These are phyloP conservation scores for Buxus sempervirens DNA, from an alignment of 164 flowering plant genomes.

Conservation along the genomic window DNA sequence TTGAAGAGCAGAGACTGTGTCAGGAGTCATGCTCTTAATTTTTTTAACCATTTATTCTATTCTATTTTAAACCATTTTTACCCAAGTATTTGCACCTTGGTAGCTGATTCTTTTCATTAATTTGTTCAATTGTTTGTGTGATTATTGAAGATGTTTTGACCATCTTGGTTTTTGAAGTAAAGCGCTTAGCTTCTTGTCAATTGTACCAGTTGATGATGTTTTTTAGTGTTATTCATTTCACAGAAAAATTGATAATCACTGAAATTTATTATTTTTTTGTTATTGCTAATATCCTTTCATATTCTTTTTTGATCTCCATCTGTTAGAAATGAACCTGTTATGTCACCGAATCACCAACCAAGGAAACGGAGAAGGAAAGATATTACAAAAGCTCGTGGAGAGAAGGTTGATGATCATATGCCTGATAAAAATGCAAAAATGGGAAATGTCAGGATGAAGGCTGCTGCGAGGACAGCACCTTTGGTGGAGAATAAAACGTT, in stretches of 20 bases:
- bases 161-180: not conserved
- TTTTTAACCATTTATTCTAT: no score
- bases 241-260: not conserved
- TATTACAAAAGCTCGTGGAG: conserved; percentile 33
- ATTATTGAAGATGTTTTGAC: not conserved
- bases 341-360: conserved; percentile 50
- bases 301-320: conserved; percentile 3
- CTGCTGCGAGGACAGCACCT: conserved; percentile 39
- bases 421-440: conserved; percentile 51
- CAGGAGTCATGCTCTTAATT: no score
- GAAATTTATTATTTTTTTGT: not conserved
- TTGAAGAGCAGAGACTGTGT: no score
- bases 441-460: conserved; percentile 36
- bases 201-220: not conserved
- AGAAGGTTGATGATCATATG: conserved; percentile 36
- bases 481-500: conserved; percentile 31
- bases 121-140: not conserved
- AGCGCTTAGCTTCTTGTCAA: not conserved
- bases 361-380: conserved; percentile 89
- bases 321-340: conserved; percentile 49
- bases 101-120: no score
- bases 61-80: no score
- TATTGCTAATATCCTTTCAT: not conserved
- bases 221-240: not conserved
- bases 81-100: no score